phyloP scores from a whole-genome alignment of 208 protist genomes.

The Trypanosoma avium region DNA sequence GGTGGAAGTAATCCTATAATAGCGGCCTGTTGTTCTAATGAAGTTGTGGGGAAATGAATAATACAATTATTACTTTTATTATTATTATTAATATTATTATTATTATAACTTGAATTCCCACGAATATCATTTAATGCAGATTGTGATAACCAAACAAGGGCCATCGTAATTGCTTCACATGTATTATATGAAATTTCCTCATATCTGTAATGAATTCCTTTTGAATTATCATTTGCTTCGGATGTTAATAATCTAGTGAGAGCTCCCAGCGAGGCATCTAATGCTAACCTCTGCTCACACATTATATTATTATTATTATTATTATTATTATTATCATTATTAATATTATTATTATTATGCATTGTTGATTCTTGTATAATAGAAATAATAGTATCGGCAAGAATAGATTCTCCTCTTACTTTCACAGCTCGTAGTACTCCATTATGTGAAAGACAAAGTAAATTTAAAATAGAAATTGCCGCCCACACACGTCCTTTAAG shows the following conservation, averaged over 20 bases:
- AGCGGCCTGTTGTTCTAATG: slow-evolving; percentile 46
- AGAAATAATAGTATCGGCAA: slow-evolving; percentile 45
- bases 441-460: slow-evolving; percentile 60
- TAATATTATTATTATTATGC: slow-evolving; percentile 5
- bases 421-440: slow-evolving; percentile 35
- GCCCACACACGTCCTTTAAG: slow-evolving; percentile 54
- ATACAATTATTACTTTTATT: slow-evolving; percentile 5
- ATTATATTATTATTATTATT: background rate
- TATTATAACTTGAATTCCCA: too few species aligned
- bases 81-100: slow-evolving; percentile 32
- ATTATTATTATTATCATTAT: slow-evolving; percentile 8
- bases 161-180: slow-evolving; percentile 46
- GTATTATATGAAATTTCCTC: slow-evolving; percentile 48
- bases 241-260: slow-evolving; percentile 50
- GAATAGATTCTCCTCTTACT: slow-evolving; percentile 40
- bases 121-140: slow-evolving; percentile 53
- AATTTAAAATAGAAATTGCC: slow-evolving; percentile 62
- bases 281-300: slow-evolving; percentile 23
- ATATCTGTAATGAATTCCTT: slow-evolving; percentile 55
- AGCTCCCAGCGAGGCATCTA: slow-evolving; percentile 59
- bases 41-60: slow-evolving; percentile 34
- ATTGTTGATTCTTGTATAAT: slow-evolving; percentile 30
- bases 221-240: slow-evolving; percentile 57
- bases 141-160: slow-evolving; percentile 39
- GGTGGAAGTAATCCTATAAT: slow-evolving; percentile 62